These are phyloP conservation scores for Lactarius trivialis DNA, from an alignment of 768 basidiomycete genomes.

Conservation along the genomic window DNA sequence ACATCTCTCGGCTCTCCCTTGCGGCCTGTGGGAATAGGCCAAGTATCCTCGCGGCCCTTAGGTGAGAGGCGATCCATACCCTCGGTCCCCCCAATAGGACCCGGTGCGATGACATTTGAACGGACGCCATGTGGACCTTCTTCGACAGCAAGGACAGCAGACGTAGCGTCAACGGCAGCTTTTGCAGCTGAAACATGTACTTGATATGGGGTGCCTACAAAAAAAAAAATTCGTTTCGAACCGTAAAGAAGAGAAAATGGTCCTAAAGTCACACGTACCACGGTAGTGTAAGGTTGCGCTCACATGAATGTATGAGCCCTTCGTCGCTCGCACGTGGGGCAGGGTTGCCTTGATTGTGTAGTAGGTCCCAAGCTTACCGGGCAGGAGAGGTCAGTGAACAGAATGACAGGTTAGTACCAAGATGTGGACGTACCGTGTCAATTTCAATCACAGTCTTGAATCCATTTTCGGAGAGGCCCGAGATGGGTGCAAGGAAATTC, in stretches of 20 bases:
- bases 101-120: slow-evolving; percentile 80
- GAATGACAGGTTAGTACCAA: neutral
- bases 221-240: neutral
- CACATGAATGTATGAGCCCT: slow-evolving; percentile 84
- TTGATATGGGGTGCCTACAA: slow-evolving; percentile 71
- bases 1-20: slow-evolving; percentile 30
- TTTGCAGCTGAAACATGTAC: slow-evolving; percentile 94
- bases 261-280: slow-evolving; percentile 38
- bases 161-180: slow-evolving; percentile 87
- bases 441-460: slow-evolving; percentile 93
- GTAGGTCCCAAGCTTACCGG: slow-evolving; percentile 73
- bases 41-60: slow-evolving; percentile 3
- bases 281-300: slow-evolving; percentile 83
- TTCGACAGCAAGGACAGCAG: slow-evolving; percentile 81
- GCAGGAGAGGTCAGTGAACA: neutral
- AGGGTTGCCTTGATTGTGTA: slow-evolving; percentile 94
- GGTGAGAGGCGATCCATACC: slow-evolving; percentile 53
- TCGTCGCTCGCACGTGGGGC: slow-evolving; percentile 56
- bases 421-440: slow-evolving; percentile 57
- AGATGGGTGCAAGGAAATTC: slow-evolving; percentile 89
- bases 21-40: slow-evolving; percentile 17
- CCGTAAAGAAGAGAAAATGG: neutral
- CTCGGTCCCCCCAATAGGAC: slow-evolving; percentile 77
- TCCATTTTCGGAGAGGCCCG: slow-evolving; percentile 77
- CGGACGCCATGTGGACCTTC: slow-evolving; percentile 94